Evolutionary conservation across 768 basidiomycete genomes (phyloP).

Genomic region (Sporobolomyces phaffii): DNA sequence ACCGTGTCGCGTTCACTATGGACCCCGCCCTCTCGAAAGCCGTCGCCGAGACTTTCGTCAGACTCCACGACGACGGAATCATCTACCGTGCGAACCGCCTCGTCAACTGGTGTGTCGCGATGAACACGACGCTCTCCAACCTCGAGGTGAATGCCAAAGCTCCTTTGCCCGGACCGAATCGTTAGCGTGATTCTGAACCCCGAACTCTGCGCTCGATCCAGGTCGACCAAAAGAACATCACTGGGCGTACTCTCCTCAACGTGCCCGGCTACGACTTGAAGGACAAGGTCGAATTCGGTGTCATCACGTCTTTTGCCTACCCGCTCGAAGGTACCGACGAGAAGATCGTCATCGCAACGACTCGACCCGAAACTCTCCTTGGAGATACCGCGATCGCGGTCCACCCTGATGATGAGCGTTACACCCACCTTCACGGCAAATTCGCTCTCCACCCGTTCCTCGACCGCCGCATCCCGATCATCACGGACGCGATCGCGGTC

Average conservation of each 20-base stretch:
- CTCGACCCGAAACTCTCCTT: slow-evolving; percentile 96
- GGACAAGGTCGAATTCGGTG: slow-evolving; percentile 94
- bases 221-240: slow-evolving; percentile 88
- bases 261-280: slow-evolving; percentile 94
- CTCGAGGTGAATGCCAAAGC: slow-evolving; percentile 86
- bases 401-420: slow-evolving; percentile 84
- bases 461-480: slow-evolving; percentile 74
- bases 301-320: slow-evolving; percentile 93
- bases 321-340: slow-evolving; percentile 84
- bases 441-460: slow-evolving; percentile 73
- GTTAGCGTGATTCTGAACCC: too few relatives aligned
- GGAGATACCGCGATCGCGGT: slow-evolving; percentile 97
- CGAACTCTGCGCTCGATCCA: too few relatives aligned
- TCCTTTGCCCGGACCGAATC: too few relatives aligned
- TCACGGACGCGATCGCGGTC: slow-evolving; percentile 72
- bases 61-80: slow-evolving; percentile 80
- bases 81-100: slow-evolving; percentile 92
- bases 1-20: slow-evolving; percentile 92
- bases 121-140: slow-evolving; percentile 97
- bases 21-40: slow-evolving; percentile 76
- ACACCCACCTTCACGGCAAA: slow-evolving; percentile 93
- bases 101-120: slow-evolving; percentile 93
- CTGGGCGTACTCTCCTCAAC: slow-evolving; percentile 72
- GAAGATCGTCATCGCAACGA: slow-evolving; percentile 86
- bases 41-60: slow-evolving; percentile 85